These are phyloP conservation scores for Talaromyces marneffei DNA, from an alignment of 2,329 filamentous ascomycete genomes.

Conservation along the genomic window DNA sequence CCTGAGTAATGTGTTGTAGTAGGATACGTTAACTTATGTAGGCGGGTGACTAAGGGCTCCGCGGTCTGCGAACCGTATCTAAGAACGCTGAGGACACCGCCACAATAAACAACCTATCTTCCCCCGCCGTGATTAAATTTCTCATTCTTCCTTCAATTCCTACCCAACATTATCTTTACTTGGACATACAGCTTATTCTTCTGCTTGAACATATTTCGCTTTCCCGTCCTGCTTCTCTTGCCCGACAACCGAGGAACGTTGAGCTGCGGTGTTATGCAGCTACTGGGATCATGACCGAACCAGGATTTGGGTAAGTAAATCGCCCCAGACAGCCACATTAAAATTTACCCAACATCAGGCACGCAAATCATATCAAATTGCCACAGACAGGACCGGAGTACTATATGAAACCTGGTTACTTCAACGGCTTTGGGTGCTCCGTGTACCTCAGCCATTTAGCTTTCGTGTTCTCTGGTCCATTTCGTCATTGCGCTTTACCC, in stretches of 20 bases:
- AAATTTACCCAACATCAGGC: neutral
- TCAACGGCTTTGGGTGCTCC: neutral
- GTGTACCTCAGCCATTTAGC: neutral
- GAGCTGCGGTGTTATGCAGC: slow-evolving; percentile 1
- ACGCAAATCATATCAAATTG: neutral
- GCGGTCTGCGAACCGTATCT: neutral
- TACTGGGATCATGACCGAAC: slow-evolving; percentile 7
- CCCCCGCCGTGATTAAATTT: neutral
- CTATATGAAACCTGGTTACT: neutral
- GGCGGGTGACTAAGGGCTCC: neutral
- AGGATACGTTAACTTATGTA: no score
- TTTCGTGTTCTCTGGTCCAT: neutral
- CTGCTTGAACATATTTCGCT: neutral
- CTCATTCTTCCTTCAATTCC: neutral
- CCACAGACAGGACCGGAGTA: neutral
- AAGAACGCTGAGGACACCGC: neutral
- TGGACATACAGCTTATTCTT: neutral
- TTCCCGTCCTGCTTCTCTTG: neutral
- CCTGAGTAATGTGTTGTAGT: neutral
- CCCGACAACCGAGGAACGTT: neutral
- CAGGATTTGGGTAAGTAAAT: slow-evolving; percentile 1
- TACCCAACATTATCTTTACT: neutral
- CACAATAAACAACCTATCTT: neutral
- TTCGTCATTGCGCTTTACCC: slow-evolving; percentile 1
- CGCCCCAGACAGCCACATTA: neutral